These are phyloP conservation scores for Diutina mesorugosa DNA, from an alignment of 1,139 yeast species.

Conservation along the genomic window DNA sequence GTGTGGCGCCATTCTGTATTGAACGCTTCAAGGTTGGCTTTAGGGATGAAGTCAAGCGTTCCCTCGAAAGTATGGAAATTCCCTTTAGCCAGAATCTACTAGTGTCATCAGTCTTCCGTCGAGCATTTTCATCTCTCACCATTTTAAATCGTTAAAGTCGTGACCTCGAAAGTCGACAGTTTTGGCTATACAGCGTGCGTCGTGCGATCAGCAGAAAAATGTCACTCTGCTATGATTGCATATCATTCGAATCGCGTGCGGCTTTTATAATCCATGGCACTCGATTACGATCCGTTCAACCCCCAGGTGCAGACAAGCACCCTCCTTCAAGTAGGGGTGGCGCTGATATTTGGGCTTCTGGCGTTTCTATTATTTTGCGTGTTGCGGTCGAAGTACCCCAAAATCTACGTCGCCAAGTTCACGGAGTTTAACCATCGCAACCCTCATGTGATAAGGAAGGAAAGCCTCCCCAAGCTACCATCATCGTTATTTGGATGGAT, in stretches of 20 bases:
- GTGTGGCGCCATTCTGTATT: too few relatives aligned
- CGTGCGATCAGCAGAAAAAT: neutral
- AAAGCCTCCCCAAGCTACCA: neutral
- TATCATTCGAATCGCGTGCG: neutral
- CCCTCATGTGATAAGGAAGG: constrained; percentile 18
- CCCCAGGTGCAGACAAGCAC: constrained; percentile 1
- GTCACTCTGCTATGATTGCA: neutral
- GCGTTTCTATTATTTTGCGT: constrained; percentile 57
- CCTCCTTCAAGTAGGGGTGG: constrained; percentile 40
- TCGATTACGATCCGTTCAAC: constrained; percentile 1
- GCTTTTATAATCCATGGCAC: neutral
- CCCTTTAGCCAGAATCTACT: too few relatives aligned
- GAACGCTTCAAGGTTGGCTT: too few relatives aligned
- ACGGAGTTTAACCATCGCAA: constrained; percentile 26
- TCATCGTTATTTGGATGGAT: constrained; percentile 62
- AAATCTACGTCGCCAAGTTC: constrained; percentile 52
- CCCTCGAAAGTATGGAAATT: too few relatives aligned
- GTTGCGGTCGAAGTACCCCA: constrained; percentile 54
- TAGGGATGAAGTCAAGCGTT: too few relatives aligned
- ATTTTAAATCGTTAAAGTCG: too few relatives aligned
- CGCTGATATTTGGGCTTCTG: constrained; percentile 45
- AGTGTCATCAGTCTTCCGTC: too few relatives aligned
- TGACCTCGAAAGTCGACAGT: neutral
- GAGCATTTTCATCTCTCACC: too few relatives aligned
- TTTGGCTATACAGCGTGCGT: neutral